Conservation (phyloP, 1,284 basidiomycete species). For the Irpex lacteus region DNA sequence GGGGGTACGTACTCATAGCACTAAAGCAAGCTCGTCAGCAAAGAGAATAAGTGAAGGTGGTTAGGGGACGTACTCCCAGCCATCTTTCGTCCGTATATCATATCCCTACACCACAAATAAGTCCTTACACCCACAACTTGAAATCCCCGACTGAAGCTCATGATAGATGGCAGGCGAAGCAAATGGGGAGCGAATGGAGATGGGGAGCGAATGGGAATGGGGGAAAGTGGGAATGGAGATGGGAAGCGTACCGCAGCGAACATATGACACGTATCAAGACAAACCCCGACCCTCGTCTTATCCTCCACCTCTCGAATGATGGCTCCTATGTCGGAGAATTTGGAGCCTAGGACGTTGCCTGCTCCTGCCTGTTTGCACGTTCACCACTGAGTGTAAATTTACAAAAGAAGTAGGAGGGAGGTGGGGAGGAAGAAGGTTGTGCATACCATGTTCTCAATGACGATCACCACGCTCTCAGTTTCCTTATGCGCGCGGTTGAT, state of each 20-base stretch:
- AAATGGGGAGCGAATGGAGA: not conserved
- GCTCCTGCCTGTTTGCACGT: constrained; percentile 86
- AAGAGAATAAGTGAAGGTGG: not conserved
- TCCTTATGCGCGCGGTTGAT: constrained; percentile 77
- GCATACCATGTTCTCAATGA: constrained; percentile 83
- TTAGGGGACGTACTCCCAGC: constrained; percentile 56
- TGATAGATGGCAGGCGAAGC: no score
- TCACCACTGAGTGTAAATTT: not conserved
- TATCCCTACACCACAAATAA: constrained; percentile 54
- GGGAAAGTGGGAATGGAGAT: no score
- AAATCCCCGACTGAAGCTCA: no score
- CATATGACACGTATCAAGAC: constrained; percentile 86
- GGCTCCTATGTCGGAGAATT: constrained; percentile 63
- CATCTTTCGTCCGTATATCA: constrained; percentile 67
- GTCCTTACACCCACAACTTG: not conserved
- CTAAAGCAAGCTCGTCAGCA: constrained; percentile 4
- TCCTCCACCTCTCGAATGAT: constrained; percentile 77
- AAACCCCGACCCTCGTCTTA: constrained; percentile 77
- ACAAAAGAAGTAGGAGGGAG: not conserved
- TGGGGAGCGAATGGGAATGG: not conserved
- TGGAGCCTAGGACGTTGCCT: constrained; percentile 76
- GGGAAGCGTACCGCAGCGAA: constrained; percentile 65
- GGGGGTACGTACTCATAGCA: constrained; percentile 18
- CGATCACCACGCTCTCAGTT: constrained; percentile 60
- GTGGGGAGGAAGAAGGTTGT: not conserved